phyloP scores from a whole-genome alignment of 2,329 filamentous ascomycete genomes.

The Penicillium sp. region DNA sequence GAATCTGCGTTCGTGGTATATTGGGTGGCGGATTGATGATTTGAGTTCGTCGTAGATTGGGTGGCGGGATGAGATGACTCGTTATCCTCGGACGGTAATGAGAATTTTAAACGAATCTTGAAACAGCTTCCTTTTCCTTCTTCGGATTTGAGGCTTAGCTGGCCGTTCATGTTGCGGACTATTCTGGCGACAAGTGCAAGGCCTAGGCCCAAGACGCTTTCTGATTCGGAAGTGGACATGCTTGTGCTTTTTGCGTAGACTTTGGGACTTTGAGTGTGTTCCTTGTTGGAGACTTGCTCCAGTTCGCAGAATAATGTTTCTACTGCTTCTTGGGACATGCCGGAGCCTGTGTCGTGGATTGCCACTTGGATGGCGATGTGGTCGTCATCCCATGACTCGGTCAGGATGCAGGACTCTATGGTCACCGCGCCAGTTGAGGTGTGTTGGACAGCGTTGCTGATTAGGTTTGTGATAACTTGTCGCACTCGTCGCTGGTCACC shows the following conservation, averaged over 20 bases:
- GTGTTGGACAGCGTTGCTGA: constrained; percentile 83
- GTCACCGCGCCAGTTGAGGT: constrained; percentile 68
- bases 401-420: constrained; percentile 64
- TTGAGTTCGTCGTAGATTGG: neutral
- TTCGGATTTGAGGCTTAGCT: constrained; percentile 79
- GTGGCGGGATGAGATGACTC: neutral
- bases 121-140: constrained; percentile 78
- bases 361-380: constrained; percentile 69
- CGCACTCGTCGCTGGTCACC: constrained; percentile 78
- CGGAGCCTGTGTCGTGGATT: constrained; percentile 72
- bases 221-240: constrained; percentile 29
- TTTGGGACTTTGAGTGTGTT: constrained; percentile 40
- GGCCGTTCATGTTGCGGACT: constrained; percentile 83
- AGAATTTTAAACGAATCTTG: constrained; percentile 74
- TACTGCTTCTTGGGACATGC: constrained; percentile 58
- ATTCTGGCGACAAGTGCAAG: constrained; percentile 80
- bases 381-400: constrained; percentile 47
- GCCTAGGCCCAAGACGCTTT: constrained; percentile 69
- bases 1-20: neutral
- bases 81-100: constrained; percentile 52
- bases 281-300: constrained; percentile 64
- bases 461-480: constrained; percentile 78
- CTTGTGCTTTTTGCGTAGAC: constrained; percentile 26
- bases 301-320: constrained; percentile 62
- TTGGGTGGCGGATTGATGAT: neutral